Evolutionary conservation across 768 basidiomycete species (phyloP).

Genomic region (Calocybe cyanea): DNA sequence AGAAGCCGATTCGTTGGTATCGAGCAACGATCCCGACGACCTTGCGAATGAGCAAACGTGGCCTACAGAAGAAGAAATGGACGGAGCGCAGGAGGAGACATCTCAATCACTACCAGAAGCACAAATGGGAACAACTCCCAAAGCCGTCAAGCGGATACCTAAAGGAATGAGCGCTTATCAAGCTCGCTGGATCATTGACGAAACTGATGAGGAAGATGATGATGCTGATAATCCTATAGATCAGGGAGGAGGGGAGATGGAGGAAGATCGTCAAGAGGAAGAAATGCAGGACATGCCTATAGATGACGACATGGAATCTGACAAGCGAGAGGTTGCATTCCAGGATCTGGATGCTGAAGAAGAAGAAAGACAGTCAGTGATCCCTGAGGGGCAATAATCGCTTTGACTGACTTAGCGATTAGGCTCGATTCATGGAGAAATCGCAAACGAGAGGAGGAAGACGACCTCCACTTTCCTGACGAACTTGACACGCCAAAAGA

Average conservation of each 20-base stretch:
- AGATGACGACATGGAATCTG: slow-evolving; percentile 54
- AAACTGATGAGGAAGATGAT: slow-evolving; percentile 60
- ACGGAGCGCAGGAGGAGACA: slow-evolving; percentile 28
- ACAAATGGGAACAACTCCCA: slow-evolving; percentile 69
- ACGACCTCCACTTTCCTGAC: slow-evolving; percentile 89
- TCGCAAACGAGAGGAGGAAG: slow-evolving; percentile 70
- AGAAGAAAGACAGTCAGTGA: slow-evolving; percentile 80
- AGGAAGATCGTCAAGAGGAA: slow-evolving; percentile 51
- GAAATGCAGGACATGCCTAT: slow-evolving; percentile 58
- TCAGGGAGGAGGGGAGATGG: slow-evolving; percentile 31
- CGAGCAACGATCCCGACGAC: slow-evolving; percentile 84
- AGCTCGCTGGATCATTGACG: slow-evolving; percentile 93
- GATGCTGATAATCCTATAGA: slow-evolving; percentile 42
- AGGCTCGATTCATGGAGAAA: slow-evolving; percentile 70
- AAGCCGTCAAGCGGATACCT: slow-evolving; percentile 75
- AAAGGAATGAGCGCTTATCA: slow-evolving; percentile 98
- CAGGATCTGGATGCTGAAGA: slow-evolving; percentile 81
- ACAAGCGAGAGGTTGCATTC: slow-evolving; percentile 55
- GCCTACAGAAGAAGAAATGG: slow-evolving; percentile 97
- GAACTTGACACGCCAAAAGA: slow-evolving; percentile 94
- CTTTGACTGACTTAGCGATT: slow-evolving; percentile 1
- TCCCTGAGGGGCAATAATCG: not conserved
- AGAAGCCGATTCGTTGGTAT: slow-evolving; percentile 80
- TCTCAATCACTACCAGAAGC: slow-evolving; percentile 59
- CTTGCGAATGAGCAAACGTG: slow-evolving; percentile 96